phyloP scores from a whole-genome alignment of 139 green algal genomes.

The Closterium sp. region DNA sequence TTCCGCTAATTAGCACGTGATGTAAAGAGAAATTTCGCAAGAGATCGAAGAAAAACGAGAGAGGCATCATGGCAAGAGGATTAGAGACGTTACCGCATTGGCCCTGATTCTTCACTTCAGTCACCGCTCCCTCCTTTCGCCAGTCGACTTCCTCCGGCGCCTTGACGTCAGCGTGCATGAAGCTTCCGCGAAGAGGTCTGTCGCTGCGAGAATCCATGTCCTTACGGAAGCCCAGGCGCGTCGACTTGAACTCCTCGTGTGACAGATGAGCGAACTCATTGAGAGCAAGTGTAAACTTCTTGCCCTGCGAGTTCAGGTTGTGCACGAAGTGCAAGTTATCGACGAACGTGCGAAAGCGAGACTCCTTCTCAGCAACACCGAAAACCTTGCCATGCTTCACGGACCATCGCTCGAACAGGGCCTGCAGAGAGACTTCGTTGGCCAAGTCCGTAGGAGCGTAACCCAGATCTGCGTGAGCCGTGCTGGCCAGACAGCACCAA shows the following conservation, averaged over 20 bases:
- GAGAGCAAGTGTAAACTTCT: conserved; percentile 70
- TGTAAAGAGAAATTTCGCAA: background rate
- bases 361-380: conserved; percentile 1
- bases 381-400: conserved; percentile 20
- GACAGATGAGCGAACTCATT: conserved; percentile 83
- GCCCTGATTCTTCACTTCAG: conserved; percentile 89
- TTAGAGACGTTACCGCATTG: conserved; percentile 70
- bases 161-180: conserved; percentile 39
- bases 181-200: conserved; percentile 14
- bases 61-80: background rate
- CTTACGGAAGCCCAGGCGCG: conserved; percentile 52
- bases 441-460: conserved; percentile 1
- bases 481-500: background rate
- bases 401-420: conserved; percentile 4
- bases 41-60: background rate
- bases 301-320: conserved; percentile 67
- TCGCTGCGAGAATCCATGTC: background rate
- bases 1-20: no score
- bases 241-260: conserved; percentile 76
- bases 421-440: conserved; percentile 12
- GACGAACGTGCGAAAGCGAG: conserved; percentile 67
- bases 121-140: conserved; percentile 73
- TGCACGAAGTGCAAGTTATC: conserved; percentile 79
- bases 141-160: conserved; percentile 78
- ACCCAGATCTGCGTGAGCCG: background rate